These are phyloP conservation scores for Saccharum officinarum DNA, from an alignment of 176 grass and related monocot genomes.

Conservation along the genomic window DNA sequence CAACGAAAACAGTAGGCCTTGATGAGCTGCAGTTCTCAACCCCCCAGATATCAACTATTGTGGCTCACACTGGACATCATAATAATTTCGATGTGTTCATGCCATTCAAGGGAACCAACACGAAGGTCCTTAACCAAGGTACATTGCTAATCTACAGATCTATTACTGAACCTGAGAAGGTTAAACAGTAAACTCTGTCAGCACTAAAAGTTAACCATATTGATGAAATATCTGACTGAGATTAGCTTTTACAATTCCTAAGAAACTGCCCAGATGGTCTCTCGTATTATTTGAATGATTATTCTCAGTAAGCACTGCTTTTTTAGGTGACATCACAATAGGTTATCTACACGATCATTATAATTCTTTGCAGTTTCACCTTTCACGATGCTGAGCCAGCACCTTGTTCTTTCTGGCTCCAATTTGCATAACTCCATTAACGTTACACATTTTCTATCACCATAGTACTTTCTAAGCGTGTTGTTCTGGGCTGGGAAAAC, in stretches of 20 bases:
- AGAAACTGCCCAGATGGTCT: background rate
- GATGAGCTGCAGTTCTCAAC: constrained; percentile 25
- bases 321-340: background rate
- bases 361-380: background rate
- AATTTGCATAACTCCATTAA: background rate
- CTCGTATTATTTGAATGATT: background rate
- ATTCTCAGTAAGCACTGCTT: background rate
- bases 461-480: background rate
- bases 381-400: background rate
- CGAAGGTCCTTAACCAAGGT: constrained; percentile 63
- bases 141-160: background rate
- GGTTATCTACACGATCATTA: background rate
- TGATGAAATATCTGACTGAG: background rate
- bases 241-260: background rate
- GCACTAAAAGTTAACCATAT: background rate
- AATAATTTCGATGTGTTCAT: constrained; percentile 46
- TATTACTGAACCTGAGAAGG: background rate
- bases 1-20: constrained; percentile 13
- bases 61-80: constrained; percentile 8
- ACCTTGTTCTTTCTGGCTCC: background rate
- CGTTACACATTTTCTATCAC: background rate
- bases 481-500: background rate
- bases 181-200: background rate
- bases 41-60: constrained; percentile 18
- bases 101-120: constrained; percentile 39